phyloP scores from a whole-genome alignment of 1,284 basidiomycete species.

The Lentinula novae-zelandiae region DNA sequence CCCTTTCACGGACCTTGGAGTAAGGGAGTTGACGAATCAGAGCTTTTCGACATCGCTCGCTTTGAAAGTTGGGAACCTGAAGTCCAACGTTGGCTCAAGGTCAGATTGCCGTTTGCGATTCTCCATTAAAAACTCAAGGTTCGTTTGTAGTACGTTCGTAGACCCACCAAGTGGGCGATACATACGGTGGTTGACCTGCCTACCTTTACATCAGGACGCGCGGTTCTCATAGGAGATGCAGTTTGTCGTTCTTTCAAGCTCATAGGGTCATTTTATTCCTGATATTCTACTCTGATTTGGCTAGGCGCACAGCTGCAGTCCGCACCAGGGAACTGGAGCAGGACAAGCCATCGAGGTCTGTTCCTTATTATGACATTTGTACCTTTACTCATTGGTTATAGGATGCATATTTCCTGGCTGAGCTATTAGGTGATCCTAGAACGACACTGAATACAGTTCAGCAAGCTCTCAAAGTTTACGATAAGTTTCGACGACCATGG shows the following conservation, averaged over 20 bases:
- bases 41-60: constrained; percentile 19
- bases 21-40: constrained; percentile 23
- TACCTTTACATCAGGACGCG: constrained; percentile 33
- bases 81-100: constrained; percentile 22
- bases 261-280: neutral
- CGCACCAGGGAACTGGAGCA: constrained; percentile 52
- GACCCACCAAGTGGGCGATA: constrained; percentile 45
- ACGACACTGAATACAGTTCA: constrained; percentile 32
- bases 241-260: constrained; percentile 16
- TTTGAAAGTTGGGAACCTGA: constrained; percentile 28
- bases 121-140: neutral
- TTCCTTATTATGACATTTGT: constrained; percentile 15
- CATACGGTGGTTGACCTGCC: constrained; percentile 39
- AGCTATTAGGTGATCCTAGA: constrained; percentile 37
- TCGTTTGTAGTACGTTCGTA: constrained; percentile 30
- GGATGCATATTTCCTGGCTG: constrained; percentile 38
- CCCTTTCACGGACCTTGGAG: constrained; percentile 28
- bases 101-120: constrained; percentile 5
- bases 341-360: constrained; percentile 54
- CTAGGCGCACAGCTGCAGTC: constrained; percentile 51
- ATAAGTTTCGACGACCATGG: constrained; percentile 38
- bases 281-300: neutral
- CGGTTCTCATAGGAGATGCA: constrained; percentile 50
- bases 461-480: constrained; percentile 36
- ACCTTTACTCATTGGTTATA: constrained; percentile 14